phyloP scores from a whole-genome alignment of 202 grass and related monocot species.

The Thinopyrum obtusiflorum region DNA sequence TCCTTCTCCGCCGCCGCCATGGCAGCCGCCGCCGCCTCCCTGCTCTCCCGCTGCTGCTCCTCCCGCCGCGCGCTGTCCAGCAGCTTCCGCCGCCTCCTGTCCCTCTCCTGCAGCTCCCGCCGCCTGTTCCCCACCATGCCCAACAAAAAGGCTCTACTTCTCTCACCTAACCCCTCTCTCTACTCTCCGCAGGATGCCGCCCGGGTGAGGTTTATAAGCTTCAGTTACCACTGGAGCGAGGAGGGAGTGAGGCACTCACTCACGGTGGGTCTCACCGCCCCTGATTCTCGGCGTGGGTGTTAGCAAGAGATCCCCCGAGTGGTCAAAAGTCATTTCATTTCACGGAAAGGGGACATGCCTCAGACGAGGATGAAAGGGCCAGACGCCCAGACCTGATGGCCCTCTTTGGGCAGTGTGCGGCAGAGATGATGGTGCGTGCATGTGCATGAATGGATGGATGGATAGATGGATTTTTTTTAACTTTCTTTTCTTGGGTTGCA shows the following conservation, averaged over 20 bases:
- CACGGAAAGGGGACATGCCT: not conserved
- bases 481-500: too few relatives aligned
- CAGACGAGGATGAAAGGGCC: not conserved
- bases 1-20: not conserved
- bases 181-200: not conserved
- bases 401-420: constrained; percentile 9
- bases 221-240: not conserved
- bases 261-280: not conserved
- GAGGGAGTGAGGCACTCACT: not conserved
- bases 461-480: too few relatives aligned
- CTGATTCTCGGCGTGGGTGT: constrained; percentile 1
- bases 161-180: not conserved
- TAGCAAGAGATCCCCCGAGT: not conserved
- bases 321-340: constrained; percentile 3
- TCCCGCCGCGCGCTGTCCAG: not conserved
- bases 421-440: not conserved
- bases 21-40: not conserved
- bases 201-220: not conserved
- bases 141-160: not conserved
- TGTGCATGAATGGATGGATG: not conserved
- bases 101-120: not conserved
- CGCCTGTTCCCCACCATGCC: not conserved
- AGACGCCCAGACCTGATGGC: not conserved
- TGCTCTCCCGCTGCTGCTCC: not conserved
- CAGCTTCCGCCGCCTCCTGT: not conserved